phyloP scores from a whole-genome alignment of 2,329 filamentous ascomycete species.

The Pyrenochaeta sp. region DNA sequence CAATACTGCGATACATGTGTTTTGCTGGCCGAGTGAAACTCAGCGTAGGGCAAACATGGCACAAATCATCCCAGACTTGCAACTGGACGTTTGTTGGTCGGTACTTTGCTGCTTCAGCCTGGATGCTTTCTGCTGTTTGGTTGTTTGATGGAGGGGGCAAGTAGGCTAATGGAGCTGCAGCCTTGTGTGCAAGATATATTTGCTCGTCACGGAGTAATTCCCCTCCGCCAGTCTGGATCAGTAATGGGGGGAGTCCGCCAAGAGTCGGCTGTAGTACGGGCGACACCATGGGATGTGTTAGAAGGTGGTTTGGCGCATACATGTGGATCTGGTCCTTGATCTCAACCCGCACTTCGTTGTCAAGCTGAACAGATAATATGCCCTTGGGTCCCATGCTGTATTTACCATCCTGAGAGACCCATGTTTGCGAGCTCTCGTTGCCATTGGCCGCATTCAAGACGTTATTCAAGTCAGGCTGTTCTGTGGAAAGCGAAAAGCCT shows the following conservation, averaged over 20 bases:
- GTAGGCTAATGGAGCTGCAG: constrained; percentile 81
- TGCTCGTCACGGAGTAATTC: constrained; percentile 94
- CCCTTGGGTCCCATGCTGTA: constrained; percentile 44
- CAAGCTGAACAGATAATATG: constrained; percentile 71
- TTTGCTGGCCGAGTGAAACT: constrained; percentile 96
- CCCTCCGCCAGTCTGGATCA: constrained; percentile 86
- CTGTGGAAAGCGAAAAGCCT: constrained; percentile 40
- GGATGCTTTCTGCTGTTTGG: constrained; percentile 61
- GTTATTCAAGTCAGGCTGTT: constrained; percentile 22
- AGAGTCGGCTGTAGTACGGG: constrained; percentile 87
- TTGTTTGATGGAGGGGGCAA: constrained; percentile 60
- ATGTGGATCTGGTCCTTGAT: constrained; percentile 94
- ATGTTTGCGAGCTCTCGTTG: constrained; percentile 17
- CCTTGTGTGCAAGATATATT: constrained; percentile 93
- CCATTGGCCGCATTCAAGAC: constrained; percentile 13
- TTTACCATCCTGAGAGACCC: constrained; percentile 44
- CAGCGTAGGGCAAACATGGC: constrained; percentile 90
- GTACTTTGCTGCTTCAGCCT: constrained; percentile 73
- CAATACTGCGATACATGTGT: constrained; percentile 90
- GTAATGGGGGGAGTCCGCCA: constrained; percentile 85
- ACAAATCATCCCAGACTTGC: constrained; percentile 95
- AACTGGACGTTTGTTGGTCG: constrained; percentile 89
- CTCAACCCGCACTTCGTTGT: constrained; percentile 64
- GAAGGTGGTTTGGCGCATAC: constrained; percentile 81
- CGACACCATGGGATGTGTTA: constrained; percentile 88